Base-by-base conservation (phyloP, 495 filamentous ascomycete species). In the Friedmanniomyces simplex region DNA sequence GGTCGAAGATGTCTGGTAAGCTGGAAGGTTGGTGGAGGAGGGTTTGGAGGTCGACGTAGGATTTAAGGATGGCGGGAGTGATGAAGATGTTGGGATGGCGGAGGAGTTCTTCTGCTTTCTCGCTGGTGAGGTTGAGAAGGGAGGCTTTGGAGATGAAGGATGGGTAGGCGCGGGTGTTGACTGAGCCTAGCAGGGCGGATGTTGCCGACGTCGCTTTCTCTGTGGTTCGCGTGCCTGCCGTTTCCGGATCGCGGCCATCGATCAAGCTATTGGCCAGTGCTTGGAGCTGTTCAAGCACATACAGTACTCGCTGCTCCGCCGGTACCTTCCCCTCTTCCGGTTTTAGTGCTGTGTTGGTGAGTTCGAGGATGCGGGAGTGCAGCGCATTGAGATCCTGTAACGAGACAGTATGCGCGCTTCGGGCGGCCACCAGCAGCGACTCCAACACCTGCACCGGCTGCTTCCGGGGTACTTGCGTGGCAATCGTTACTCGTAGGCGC, bases 21-120 rank as follows among this genome's bases (percentile, higher is more conserved):
- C 82, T 80, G 57, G 87, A 74, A 11, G 88, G 83, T 47, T 75
- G 81, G 52, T 79, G 76, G 58, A 96, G 78, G n/a, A 79, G 72
- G 18, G 79, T 73, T 65, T 95, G 88, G 28, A 85, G 80, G 24
- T 76, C 72, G 48, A 91, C 81, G 64, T 95, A 96, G 53, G 72
- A 67, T 18, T 77, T 69, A 10, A 98, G 79, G 0, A 88, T 70
- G 26, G 75, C 68, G 1, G 82, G 83, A 4, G 89, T 85, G 63
- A 98, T 89, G 74, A 90, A 91, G 37, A 95, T 81, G 28, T 81
- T 77, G 4, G 89, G 84, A 59, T 93, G 81, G 32, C 80, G 77
- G 47, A 96, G 53, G 50, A 96, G 74, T 0, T 73, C 67, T 65
- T 86, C 84, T 52, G 82, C 81, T 12, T 78, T 68, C 12, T 69